Conservation (phyloP, 1,284 basidiomycete genomes). For the Macrocystidia cucumis region DNA sequence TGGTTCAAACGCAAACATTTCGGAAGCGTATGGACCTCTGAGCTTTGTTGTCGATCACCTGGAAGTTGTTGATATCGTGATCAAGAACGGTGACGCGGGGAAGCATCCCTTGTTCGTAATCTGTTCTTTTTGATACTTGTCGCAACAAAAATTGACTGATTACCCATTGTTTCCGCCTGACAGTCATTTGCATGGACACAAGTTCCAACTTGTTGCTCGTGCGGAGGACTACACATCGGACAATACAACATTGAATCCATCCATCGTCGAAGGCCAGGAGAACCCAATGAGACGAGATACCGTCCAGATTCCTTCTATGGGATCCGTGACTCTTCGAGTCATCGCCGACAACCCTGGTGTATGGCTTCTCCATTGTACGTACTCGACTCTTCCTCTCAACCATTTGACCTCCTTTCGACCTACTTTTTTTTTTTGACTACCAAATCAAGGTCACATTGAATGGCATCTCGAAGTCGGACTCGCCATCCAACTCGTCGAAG, state of each 20-base stretch:
- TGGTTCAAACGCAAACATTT: constrained; percentile 62
- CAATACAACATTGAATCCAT: constrained; percentile 78
- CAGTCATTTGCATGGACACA: constrained; percentile 81
- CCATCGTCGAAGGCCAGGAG: constrained; percentile 61
- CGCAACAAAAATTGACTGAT: too few relatives aligned
- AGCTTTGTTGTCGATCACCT: constrained; percentile 70
- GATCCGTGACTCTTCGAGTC: constrained; percentile 60
- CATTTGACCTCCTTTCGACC: not conserved
- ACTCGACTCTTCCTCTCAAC: constrained; percentile 4
- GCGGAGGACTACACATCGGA: constrained; percentile 68
- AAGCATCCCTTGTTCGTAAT: constrained; percentile 73
- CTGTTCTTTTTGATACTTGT: not conserved
- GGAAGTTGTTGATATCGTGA: constrained; percentile 73
- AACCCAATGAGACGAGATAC: constrained; percentile 89
- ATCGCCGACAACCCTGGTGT: constrained; percentile 78
- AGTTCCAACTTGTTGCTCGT: constrained; percentile 72
- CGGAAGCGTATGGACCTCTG: constrained; percentile 73
- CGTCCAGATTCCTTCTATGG: constrained; percentile 51
- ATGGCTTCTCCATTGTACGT: constrained; percentile 77
- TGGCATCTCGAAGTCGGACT: constrained; percentile 79
- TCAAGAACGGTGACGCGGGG: constrained; percentile 75
- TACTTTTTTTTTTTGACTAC: not conserved
- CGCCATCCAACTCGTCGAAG: constrained; percentile 72
- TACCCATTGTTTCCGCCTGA: too few relatives aligned
- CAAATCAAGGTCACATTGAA: constrained; percentile 62